A percentile compares a stretch with the other conserved stretches of the same genome.
phyloP scores from a whole-genome alignment of 78 protist genomes.

The Chrysochromulina tobinii region DNA sequence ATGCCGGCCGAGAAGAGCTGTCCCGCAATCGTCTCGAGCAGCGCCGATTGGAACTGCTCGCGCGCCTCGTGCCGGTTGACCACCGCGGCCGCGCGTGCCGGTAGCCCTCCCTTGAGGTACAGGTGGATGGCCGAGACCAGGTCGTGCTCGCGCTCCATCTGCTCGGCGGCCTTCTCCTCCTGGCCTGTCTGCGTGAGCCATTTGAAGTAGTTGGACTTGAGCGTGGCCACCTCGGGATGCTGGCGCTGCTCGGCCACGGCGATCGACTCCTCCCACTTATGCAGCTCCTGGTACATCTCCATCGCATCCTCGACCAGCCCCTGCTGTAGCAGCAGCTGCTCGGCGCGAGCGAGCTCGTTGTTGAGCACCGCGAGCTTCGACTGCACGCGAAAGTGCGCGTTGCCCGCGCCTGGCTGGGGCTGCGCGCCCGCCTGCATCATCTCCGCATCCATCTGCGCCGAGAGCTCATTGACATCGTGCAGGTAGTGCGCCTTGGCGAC shows the following conservation, averaged over 20 bases:
- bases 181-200: constrained; percentile 72
- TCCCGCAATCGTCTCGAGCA: constrained; percentile 56
- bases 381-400: constrained; percentile 55
- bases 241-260: constrained; percentile 53
- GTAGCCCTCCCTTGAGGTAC: constrained; percentile 71
- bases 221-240: constrained; percentile 28
- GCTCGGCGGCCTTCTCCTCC: constrained; percentile 78
- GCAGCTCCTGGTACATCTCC: constrained; percentile 68
- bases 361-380: constrained; percentile 61
- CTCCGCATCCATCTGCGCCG: constrained; percentile 26
- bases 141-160: constrained; percentile 66
- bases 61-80: constrained; percentile 10
- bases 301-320: constrained; percentile 64
- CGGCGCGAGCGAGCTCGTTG: constrained; percentile 58
- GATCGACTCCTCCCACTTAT: constrained; percentile 71
- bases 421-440: neutral
- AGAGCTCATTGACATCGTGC: constrained; percentile 45
- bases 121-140: constrained; percentile 58
- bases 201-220: constrained; percentile 48
- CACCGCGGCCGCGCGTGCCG: constrained; percentile 77
- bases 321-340: constrained; percentile 59
- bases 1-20: constrained; percentile 53
- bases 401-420: neutral
- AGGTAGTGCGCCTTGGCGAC: constrained; percentile 67
- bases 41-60: constrained; percentile 12